Evolutionary conservation across 768 basidiomycete genomes (phyloP), one percentile per base, ranked within the genome.

Genomic region (Boletus fagicola): DNA sequence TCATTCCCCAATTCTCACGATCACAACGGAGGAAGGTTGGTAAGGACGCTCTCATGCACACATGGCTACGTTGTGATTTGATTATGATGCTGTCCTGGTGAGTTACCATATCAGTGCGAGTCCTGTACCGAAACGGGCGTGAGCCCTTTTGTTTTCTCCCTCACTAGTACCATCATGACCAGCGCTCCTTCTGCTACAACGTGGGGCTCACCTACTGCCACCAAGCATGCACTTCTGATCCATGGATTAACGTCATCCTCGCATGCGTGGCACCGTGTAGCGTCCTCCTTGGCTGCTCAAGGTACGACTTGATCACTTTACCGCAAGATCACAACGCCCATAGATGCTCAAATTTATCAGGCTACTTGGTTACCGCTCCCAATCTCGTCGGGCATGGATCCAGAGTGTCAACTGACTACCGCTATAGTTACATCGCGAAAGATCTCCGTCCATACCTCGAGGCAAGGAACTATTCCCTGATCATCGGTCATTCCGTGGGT

Each of bases 171-270:
- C 36, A 45, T 16, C 52, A 69, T 70, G 64, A 43, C 60, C 40
- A 61, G 49, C 11, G 18, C 47, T 31, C 57, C 56, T 13, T 71
- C 67, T 15, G 59, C 62, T 3, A 59, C 51, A 3, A 59, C 45
- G 16, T 66, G 66, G 69, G 70, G 70, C 0, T 59, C 59, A 12
- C 66, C 68, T 5, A 18, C 60, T 7, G 39, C 70, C 1, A 59
- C 52, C 5, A 69, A 70, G 20, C 62, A 62, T 2, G 69, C 68
- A 13, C 61, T 70, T 3, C 39, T 70, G 26, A 56, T 71, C 43
- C 70, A 71, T n/a, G 69, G 70, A 8, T 16, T 66, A 2, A 51
- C 62, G 22, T 67, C 61, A 1, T 62, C 65, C 3, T 62, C 66
- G 1, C 62, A 60, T 7, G 51, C 58, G 2, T 67, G 69, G 67